phyloP scores from a whole-genome alignment of 129 eudicot genomes.

The Flaveria brownii region DNA sequence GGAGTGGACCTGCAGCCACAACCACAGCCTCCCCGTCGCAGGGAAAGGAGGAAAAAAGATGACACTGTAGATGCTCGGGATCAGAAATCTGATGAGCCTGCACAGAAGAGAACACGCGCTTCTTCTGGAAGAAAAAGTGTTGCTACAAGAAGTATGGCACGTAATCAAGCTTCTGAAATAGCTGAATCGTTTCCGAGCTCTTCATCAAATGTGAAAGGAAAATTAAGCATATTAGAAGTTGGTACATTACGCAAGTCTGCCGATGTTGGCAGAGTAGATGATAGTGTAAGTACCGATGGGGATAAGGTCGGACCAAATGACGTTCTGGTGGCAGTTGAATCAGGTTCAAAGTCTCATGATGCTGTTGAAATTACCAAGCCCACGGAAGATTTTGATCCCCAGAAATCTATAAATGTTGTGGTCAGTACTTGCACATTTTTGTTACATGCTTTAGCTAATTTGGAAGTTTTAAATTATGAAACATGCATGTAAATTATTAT shows the following conservation, averaged over 20 bases:
- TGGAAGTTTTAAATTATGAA: not conserved
- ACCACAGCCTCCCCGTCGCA: conserved; percentile 44
- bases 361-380: conserved; percentile 24
- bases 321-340: conserved; percentile 20
- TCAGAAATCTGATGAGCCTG: conserved; percentile 46
- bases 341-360: conserved; percentile 20
- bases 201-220: conserved; percentile 27
- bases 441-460: conserved; percentile 10
- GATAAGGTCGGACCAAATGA: conserved; percentile 23
- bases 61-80: conserved; percentile 47
- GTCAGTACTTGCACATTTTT: conserved; percentile 10
- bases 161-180: conserved; percentile 31
- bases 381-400: conserved; percentile 21
- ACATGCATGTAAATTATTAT: not conserved
- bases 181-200: conserved; percentile 27
- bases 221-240: conserved; percentile 25
- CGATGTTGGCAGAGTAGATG: conserved; percentile 16
- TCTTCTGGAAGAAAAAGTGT: conserved; percentile 51
- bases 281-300: conserved; percentile 12
- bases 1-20: conserved; percentile 39
- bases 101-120: conserved; percentile 48
- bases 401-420: conserved; percentile 8
- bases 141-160: conserved; percentile 54
- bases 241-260: conserved; percentile 13
- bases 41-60: conserved; percentile 57